Evolutionary conservation across 495 filamentous ascomycete species (phyloP), one percentile per base, ranked within the genome.

Genomic region (Penicillium alfredii): DNA sequence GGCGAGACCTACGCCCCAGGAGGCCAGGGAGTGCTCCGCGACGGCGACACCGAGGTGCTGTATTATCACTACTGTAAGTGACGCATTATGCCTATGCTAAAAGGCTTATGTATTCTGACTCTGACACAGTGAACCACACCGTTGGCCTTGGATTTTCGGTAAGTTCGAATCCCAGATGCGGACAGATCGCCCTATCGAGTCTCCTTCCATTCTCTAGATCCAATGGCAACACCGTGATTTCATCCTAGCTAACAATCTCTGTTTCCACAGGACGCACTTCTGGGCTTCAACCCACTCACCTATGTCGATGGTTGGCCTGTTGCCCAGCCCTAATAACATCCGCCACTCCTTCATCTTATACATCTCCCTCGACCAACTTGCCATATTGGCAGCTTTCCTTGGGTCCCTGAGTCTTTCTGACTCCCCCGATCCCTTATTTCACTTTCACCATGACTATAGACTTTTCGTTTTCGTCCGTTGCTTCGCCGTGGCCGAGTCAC

Each of bases 41-140:
- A 52, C 17, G 58, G 51, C 11, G 47, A 45, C 1, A 49, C 34
- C 8, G 67, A 71, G 30, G 47, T 69, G 10, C 52, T 72, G 6
- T 73, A 68, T 38, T 72, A 71, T 36, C 69, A 72, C 36, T 71
- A 71, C 29, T 49, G 65, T 70, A 38, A 44, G 65, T 57, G 2
- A n/a, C n/a, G n/a, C n/a, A n/a, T n/a, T n/a, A n/a, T n/a, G n/a
- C n/a, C n/a, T n/a, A n/a, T n/a, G n/a, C n/a, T 3, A 4, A 4
- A 34, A 34, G 1, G 12, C 25, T 19, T n/a, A 14, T 24, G 15
- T 30, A 35, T 38, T 37, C 35, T 56, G 33, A 56, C 30, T 1
- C n/a, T 10, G 21, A 26, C 10, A n/a, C 32, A 69, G 66, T 67
- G 31, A 70, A 69, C 55, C 60, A 43, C 17, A 58, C 55, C 8